Conservation (phyloP, 1,284 basidiomycete species). For the Heterobasidion occidentale region DNA sequence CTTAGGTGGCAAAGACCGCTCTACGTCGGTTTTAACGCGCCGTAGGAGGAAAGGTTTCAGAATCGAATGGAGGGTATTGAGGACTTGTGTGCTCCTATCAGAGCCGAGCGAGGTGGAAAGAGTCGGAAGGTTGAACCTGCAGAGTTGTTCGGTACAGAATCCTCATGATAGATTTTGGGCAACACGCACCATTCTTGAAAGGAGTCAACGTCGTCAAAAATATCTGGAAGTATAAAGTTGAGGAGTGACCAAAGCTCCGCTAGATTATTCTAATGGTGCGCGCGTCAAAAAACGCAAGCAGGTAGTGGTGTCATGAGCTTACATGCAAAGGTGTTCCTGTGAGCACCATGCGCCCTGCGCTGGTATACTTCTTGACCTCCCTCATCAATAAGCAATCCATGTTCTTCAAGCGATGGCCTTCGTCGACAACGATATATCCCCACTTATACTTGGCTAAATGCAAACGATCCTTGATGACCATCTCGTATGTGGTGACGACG, state of each 20-base stretch:
- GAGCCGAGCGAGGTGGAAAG: slow-evolving; percentile 51
- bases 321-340: slow-evolving; percentile 93
- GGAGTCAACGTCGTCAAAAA: slow-evolving; percentile 85
- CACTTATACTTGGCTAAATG: slow-evolving; percentile 67
- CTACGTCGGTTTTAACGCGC: slow-evolving; percentile 88
- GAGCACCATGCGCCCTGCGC: slow-evolving; percentile 84
- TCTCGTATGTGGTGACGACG: slow-evolving; percentile 90
- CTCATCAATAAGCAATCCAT: slow-evolving; percentile 84
- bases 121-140: slow-evolving; percentile 68
- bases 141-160: neutral
- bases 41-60: slow-evolving; percentile 94
- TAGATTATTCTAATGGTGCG: slow-evolving; percentile 67
- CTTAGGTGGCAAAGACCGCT: slow-evolving; percentile 78
- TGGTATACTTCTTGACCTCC: slow-evolving; percentile 85
- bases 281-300: neutral
- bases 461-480: slow-evolving; percentile 78
- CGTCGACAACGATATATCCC: slow-evolving; percentile 95
- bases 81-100: slow-evolving; percentile 58
- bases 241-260: slow-evolving; percentile 91
- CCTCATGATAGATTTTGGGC: slow-evolving; percentile 2
- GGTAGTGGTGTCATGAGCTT: neutral
- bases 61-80: slow-evolving; percentile 82
- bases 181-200: slow-evolving; percentile 84
- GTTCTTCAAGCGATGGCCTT: slow-evolving; percentile 93
- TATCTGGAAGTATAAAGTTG: slow-evolving; percentile 89